Conservation (phyloP, 2,329 filamentous ascomycete species). For the Ceratocystis papillata region DNA sequence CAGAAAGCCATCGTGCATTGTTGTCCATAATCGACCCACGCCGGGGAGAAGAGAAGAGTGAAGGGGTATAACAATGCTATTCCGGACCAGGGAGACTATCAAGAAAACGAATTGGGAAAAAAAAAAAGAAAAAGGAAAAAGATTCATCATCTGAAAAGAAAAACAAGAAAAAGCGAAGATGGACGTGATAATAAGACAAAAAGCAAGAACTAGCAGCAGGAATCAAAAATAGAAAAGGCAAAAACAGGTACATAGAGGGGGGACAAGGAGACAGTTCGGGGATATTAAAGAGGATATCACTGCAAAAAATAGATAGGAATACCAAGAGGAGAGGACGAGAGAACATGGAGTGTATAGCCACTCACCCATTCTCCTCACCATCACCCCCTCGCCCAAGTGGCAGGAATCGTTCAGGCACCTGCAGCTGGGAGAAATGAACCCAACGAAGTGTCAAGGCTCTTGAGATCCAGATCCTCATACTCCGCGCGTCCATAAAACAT, state of each 20-base stretch:
- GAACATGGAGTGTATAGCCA: background rate
- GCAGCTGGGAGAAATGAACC: background rate
- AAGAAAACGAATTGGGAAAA: conserved; percentile 8
- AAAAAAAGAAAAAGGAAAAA: conserved; percentile 8
- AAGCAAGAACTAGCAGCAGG: background rate
- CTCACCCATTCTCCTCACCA: background rate
- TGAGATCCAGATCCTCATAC: conserved; percentile 3
- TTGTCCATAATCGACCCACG: conserved; percentile 1
- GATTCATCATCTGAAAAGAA: conserved; percentile 7
- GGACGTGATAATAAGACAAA: background rate
- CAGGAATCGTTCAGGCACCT: background rate
- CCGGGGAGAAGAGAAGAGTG: conserved; percentile 6
- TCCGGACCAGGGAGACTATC: conserved; percentile 5
- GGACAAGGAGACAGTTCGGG: background rate
- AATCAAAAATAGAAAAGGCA: conserved; percentile 10
- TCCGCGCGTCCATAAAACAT: conserved; percentile 15
- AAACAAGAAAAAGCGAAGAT: background rate
- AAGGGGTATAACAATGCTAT: conserved; percentile 1
- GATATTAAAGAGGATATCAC: background rate
- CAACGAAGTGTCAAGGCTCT: conserved; percentile 1
- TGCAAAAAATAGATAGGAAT: background rate
- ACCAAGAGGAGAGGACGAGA: background rate
- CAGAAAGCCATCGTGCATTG: background rate
- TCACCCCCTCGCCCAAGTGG: background rate
- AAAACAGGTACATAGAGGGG: background rate